A percentile compares a stretch with the other conserved stretches of the same genome.
phyloP scores from a whole-genome alignment of 176 grass and related monocot species.

The barley (Hordeum vulgare) region MorexV3_pseudomolecules_assembly NC_058519.1:655490409-655490908 shows the following conservation, averaged over 20 bases:
- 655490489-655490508: not conserved
- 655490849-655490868: constrained; percentile 98
- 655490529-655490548: not conserved
- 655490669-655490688: constrained; percentile 90
- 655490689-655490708: constrained; percentile 62
- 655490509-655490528: not conserved
- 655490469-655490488: not conserved
- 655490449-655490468: not conserved
- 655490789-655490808: constrained; percentile 83
- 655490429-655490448: not conserved
- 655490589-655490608: constrained; percentile 29
- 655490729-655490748: constrained; percentile 81
- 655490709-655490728: constrained; percentile 91
- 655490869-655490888: constrained; percentile 16
- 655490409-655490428: not conserved
- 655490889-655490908: constrained; percentile 3
- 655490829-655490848: constrained; percentile 93
- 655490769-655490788: constrained; percentile 73
- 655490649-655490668: constrained; percentile 73
- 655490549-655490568: not conserved
- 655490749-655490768: constrained; percentile 89
- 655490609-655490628: constrained; percentile 33
- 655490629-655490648: constrained; percentile 50
- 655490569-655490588: constrained; percentile 38
- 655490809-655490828: constrained; percentile 83